phyloP scores from a whole-genome alignment of 1,284 basidiomycete species.

The Anthracocystis panici-leucophaei region DNA sequence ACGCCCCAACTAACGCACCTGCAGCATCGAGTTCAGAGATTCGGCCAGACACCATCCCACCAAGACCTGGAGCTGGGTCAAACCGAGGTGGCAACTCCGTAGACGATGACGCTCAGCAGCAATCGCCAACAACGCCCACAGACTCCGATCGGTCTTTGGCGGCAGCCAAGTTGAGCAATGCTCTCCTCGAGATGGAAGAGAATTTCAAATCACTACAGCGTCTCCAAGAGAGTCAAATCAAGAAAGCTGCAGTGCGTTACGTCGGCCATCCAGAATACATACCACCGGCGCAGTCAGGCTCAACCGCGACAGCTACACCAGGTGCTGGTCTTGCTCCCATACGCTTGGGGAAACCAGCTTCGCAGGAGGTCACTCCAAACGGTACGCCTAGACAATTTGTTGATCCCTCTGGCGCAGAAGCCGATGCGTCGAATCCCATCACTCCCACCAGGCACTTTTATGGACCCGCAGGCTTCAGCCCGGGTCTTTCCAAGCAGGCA shows the following conservation, averaged over 20 bases:
- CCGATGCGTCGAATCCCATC: constrained; percentile 19
- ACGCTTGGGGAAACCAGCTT: background rate
- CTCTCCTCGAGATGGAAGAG: constrained; percentile 13
- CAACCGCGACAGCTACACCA: background rate
- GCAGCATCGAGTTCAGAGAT: too few species aligned
- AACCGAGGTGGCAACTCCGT: too few species aligned
- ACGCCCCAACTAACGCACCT: background rate
- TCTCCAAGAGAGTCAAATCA: constrained; percentile 18
- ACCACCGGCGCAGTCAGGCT: background rate
- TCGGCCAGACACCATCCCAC: too few species aligned
- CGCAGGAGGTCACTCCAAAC: constrained; percentile 12
- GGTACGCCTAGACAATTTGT: background rate
- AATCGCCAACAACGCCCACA: background rate
- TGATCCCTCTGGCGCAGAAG: constrained; percentile 13
- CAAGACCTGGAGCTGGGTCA: too few species aligned
- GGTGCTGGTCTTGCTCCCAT: constrained; percentile 15
- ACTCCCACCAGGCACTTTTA: constrained; percentile 1
- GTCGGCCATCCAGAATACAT: constrained; percentile 21
- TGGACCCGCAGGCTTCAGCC: background rate
- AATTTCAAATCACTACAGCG: background rate
- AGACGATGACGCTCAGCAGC: background rate
- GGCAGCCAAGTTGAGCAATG: background rate
- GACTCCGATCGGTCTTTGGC: background rate
- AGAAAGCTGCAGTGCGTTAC: constrained; percentile 25
- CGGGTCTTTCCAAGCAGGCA: too few species aligned